Percentiles rank a stretch among this genome's conserved stretches.
Conservation (phyloP, 371 early-diverging fungal species). For the Syncephalastrum monosporum region DNA sequence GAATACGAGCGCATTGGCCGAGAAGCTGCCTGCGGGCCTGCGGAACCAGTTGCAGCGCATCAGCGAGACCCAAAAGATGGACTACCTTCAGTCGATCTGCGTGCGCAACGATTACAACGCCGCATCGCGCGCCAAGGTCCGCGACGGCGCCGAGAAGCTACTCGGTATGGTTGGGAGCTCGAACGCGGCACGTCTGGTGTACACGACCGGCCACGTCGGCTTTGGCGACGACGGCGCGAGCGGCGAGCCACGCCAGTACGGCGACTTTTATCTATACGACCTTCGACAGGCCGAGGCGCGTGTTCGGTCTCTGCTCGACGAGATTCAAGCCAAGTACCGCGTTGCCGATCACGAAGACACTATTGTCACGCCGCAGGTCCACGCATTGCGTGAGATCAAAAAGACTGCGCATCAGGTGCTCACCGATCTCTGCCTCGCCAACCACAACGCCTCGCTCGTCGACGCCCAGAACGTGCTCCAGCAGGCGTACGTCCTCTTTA, state of each 20-base stretch:
- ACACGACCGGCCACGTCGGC: slow-evolving; percentile 16
- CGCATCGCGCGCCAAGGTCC: slow-evolving; percentile 4
- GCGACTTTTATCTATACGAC: slow-evolving; percentile 41
- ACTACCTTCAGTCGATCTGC: slow-evolving; percentile 22
- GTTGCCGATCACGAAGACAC: slow-evolving; percentile 8
- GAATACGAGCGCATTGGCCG: slow-evolving; percentile 1
- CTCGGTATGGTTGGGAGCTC: slow-evolving; percentile 18
- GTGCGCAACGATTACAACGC: slow-evolving; percentile 32
- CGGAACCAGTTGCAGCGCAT: slow-evolving; percentile 34
- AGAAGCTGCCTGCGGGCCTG: slow-evolving; percentile 40
- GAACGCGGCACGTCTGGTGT: slow-evolving; percentile 10
- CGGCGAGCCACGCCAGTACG: slow-evolving; percentile 38
- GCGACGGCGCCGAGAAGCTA: slow-evolving; percentile 13
- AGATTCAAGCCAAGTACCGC: slow-evolving; percentile 12
- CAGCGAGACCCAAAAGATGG: slow-evolving; percentile 31
- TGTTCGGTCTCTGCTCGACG: slow-evolving; percentile 20
- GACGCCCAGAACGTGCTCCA: slow-evolving; percentile 37
- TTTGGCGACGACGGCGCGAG: slow-evolving; percentile 27
- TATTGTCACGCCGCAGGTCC: slow-evolving; percentile 22
- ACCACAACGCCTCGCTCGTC: slow-evolving; percentile 38
- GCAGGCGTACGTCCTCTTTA: slow-evolving; percentile 34
- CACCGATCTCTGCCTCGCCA: slow-evolving; percentile 23
- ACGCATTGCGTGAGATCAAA: slow-evolving; percentile 24
- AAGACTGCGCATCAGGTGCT: slow-evolving; percentile 16
- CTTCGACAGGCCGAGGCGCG: slow-evolving; percentile 25